A percentile compares a stretch with the other conserved stretches of the same genome.
Evolutionary conservation across 1,284 basidiomycete genomes (phyloP).

Genomic region (Takashimella koratensis): DNA sequence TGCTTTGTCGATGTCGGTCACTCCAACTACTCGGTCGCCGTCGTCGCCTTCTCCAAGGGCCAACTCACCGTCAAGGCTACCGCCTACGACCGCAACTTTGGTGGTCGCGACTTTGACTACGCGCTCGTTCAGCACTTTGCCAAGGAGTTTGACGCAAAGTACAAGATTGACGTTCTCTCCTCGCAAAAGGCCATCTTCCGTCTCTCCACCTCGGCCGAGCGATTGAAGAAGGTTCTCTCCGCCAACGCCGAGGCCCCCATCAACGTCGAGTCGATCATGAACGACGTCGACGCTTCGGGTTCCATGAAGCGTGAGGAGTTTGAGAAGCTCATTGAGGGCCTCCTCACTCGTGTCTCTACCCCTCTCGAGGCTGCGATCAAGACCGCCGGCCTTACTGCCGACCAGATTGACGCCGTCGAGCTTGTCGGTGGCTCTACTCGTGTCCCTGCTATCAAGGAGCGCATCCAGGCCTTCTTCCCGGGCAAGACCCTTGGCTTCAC

Average conservation of each 20-base stretch:
- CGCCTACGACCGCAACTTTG: slow-evolving; percentile 84
- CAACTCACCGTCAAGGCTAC: slow-evolving; percentile 78
- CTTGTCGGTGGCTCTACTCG: slow-evolving; percentile 66
- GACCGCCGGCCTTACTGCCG: slow-evolving; percentile 58
- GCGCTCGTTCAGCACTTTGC: slow-evolving; percentile 83
- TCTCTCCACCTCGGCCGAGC: slow-evolving; percentile 71
- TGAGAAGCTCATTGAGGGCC: slow-evolving; percentile 55
- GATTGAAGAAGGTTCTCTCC: slow-evolving; percentile 67
- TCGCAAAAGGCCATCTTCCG: slow-evolving; percentile 90
- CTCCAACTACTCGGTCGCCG: slow-evolving; percentile 75
- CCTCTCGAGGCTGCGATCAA: slow-evolving; percentile 59
- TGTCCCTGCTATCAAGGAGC: slow-evolving; percentile 64
- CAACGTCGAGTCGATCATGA: slow-evolving; percentile 90
- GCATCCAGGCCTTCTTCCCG: slow-evolving; percentile 61
- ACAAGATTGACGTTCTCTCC: slow-evolving; percentile 88
- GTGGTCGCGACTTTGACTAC: slow-evolving; percentile 89
- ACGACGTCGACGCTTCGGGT: slow-evolving; percentile 70
- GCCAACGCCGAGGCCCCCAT: slow-evolving; percentile 82
- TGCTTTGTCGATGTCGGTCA: slow-evolving; percentile 91
- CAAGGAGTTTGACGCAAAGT: slow-evolving; percentile 83
- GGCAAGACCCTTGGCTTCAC: slow-evolving; percentile 75
- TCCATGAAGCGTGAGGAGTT: slow-evolving; percentile 60
- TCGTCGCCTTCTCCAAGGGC: slow-evolving; percentile 89
- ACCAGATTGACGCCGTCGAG: slow-evolving; percentile 64
- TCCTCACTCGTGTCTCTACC: slow-evolving; percentile 57